phyloP scores from a whole-genome alignment of 2,329 filamentous ascomycete genomes.

The Amphichorda felina region DNA sequence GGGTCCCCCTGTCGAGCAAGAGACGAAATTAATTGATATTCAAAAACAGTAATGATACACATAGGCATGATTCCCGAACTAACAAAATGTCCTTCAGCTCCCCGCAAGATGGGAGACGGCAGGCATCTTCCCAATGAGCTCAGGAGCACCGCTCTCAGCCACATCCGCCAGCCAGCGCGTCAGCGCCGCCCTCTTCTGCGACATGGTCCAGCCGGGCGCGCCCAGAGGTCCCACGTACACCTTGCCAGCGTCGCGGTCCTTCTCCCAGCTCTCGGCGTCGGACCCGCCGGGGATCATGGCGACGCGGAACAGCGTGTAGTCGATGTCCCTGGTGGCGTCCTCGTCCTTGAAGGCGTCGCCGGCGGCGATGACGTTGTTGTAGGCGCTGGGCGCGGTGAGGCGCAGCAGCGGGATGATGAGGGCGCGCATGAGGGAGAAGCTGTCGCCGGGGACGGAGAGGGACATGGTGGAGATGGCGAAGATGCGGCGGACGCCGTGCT shows the following conservation, averaged over 20 bases:
- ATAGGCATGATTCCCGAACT: too few species aligned
- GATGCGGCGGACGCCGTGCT: constrained; percentile 17
- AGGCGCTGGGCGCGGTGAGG: constrained; percentile 6
- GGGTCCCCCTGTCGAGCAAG: too few species aligned
- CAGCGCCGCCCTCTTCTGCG: constrained; percentile 9
- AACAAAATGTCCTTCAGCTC: too few species aligned
- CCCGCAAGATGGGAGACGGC: constrained; percentile 7
- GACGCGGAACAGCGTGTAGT: constrained; percentile 17
- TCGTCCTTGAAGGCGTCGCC: constrained; percentile 10
- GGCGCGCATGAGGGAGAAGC: constrained; percentile 7
- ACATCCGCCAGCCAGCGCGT: constrained; percentile 16
- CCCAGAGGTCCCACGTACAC: constrained; percentile 10
- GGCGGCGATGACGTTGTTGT: constrained; percentile 9
- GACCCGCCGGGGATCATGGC: constrained; percentile 12
- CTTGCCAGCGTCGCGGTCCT: constrained; percentile 12
- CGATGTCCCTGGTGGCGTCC: constrained; percentile 9
- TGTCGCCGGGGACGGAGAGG: constrained; percentile 11
- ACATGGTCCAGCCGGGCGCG: constrained; percentile 7
- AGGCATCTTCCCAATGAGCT: constrained; percentile 13
- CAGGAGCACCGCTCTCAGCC: not conserved
- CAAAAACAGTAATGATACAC: too few species aligned
- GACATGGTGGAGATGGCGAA: constrained; percentile 20
- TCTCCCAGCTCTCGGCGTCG: constrained; percentile 13
- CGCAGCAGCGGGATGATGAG: constrained; percentile 7
- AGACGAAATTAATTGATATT: too few species aligned